These are phyloP conservation scores for Pseudocercospora eumusae DNA, from an alignment of 2,329 filamentous ascomycete species.

Conservation along the genomic window DNA sequence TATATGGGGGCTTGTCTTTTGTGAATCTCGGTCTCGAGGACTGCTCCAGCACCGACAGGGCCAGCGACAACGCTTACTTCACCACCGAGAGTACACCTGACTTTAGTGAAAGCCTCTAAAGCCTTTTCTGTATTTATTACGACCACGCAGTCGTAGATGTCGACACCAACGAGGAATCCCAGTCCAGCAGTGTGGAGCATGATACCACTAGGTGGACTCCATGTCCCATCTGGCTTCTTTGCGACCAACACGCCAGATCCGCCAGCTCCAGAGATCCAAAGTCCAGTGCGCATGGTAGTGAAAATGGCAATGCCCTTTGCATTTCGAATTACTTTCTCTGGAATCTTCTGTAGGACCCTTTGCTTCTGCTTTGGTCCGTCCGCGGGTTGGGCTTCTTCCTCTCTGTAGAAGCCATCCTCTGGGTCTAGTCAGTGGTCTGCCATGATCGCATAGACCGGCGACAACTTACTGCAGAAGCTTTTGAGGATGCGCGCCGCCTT, in stretches of 20 bases:
- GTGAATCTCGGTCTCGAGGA: constrained; percentile 68
- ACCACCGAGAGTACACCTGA: constrained; percentile 76
- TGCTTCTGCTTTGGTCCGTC: constrained; percentile 62
- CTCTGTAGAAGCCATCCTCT: constrained; percentile 69
- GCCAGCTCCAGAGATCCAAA: constrained; percentile 89
- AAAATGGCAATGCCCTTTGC: constrained; percentile 91
- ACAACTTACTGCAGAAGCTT: constrained; percentile 77
- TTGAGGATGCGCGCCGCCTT: constrained; percentile 87
- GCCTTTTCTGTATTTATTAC: constrained; percentile 87
- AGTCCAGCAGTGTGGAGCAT: constrained; percentile 85
- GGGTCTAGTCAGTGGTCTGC: constrained; percentile 22
- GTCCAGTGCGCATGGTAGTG: constrained; percentile 89
- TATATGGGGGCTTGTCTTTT: constrained; percentile 71
- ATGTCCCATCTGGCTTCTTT: constrained; percentile 79
- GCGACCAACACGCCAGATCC: constrained; percentile 86
- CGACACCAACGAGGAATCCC: constrained; percentile 86
- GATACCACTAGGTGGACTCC: constrained; percentile 89
- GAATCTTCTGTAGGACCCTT: constrained; percentile 77
- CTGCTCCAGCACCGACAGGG: constrained; percentile 73
- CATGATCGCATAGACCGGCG: neutral
- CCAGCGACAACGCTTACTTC: constrained; percentile 77
- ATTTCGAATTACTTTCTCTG: constrained; percentile 77
- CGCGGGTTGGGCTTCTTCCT: constrained; percentile 50
- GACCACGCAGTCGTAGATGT: constrained; percentile 93
- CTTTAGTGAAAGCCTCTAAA: constrained; percentile 77